Base-by-base conservation (phyloP, 768 basidiomycete genomes). In the Leucocoprinus leucothites region DNA sequence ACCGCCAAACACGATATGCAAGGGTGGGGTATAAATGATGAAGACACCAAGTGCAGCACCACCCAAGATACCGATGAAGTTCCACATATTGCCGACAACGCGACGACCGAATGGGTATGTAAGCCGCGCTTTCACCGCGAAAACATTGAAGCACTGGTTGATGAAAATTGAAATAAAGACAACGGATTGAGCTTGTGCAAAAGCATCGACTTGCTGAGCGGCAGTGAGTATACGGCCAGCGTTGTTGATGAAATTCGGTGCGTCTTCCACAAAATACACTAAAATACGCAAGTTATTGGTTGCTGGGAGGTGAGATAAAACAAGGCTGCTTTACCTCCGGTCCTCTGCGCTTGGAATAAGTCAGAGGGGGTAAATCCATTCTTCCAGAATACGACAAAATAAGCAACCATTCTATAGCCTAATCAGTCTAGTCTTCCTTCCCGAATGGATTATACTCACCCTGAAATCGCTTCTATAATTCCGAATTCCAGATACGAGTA, bases 401-500 rank as follows among this genome's bases (percentile, higher is more conserved):
- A 87, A 5, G 79, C 77, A 13, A 82, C 67, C n/a, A 86, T 61
- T 8, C 84, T 86, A 56, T 19, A n/a, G 18, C 16, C 42, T 8
- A 34, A 56, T 48, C 35, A 25, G 48, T 5, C 22, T 9, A 9
- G 22, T 9, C 42, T n/a, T 18, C 16, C 45, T n/a, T n/a, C 40
- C 21, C 13, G 35, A 44, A 31, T 22, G 9, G 16, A 34, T 14
- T 19, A n/a, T 64, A 31, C 82, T 65, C 62, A 84, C 84, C 74
- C 73, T 53, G 72, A 82, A 31, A 84, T 38, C 55, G 73, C 76
- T 65, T 86, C 83, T 42, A 87, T 83, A 16, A 85, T 52, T 3
- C 86, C 85, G 25, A 82, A 81, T 60, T 87, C 85, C 35, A 87
- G 60, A 62, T 87, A 86, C 7, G 85, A 73, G 62, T 87, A 87